Percentiles rank a stretch among this genome's conserved stretches.
Conservation (phyloP, 2,329 filamentous ascomycete species). For the Orbilia javanica region DNA sequence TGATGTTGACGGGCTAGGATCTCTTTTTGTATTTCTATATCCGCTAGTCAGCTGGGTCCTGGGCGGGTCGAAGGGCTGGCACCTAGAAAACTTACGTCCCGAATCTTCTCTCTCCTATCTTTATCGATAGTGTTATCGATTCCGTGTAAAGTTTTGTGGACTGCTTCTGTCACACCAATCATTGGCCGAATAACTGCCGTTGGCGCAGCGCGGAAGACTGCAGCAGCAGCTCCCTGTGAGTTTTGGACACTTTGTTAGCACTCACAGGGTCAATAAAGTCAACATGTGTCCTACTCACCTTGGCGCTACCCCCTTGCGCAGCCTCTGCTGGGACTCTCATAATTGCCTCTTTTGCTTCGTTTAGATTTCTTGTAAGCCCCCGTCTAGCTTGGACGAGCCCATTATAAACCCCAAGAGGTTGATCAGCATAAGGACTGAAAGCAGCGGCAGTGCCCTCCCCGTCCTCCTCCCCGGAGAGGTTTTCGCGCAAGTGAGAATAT, state of each 20-base stretch:
- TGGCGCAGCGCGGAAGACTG: conserved; percentile 84
- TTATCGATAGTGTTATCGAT: conserved; percentile 93
- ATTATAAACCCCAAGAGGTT: conserved; percentile 88
- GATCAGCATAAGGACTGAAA: conserved; percentile 89
- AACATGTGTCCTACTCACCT: conserved; percentile 50
- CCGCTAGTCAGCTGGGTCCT: conserved; percentile 2
- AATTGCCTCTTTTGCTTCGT: conserved; percentile 87
- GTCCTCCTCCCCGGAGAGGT: conserved; percentile 74
- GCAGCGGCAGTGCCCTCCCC: conserved; percentile 76
- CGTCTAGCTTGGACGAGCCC: conserved; percentile 85
- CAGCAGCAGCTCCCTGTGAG: conserved; percentile 78
- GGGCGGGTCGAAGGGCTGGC: not conserved
- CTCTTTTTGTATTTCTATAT: conserved; percentile 57
- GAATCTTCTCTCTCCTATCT: conserved; percentile 80
- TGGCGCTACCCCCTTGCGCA: conserved; percentile 83
- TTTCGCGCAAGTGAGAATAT: conserved; percentile 67
- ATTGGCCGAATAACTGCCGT: conserved; percentile 92
- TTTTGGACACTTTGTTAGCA: not conserved
- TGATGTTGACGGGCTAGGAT: conserved; percentile 1
- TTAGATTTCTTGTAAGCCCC: conserved; percentile 86
- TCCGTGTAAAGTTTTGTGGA: conserved; percentile 89
- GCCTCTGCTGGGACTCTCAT: conserved; percentile 94
- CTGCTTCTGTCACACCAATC: conserved; percentile 87
- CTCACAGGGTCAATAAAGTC: not conserved
- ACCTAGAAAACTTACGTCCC: conserved; percentile 80